Base-by-base conservation (phyloP, 768 basidiomycete species). In the Lentinula boryana region DNA sequence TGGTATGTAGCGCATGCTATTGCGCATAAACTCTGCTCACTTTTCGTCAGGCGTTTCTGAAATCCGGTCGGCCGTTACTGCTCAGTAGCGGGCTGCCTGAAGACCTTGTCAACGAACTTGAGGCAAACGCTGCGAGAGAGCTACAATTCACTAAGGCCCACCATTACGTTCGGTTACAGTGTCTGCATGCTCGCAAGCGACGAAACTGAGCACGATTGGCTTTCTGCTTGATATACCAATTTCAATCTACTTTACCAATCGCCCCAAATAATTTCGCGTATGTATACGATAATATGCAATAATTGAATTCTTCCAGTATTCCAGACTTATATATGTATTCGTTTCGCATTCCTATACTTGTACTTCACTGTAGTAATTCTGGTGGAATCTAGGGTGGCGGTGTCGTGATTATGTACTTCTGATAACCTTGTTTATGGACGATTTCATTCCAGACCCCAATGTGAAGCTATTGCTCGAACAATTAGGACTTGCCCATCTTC, bases 51-150 rank as follows among this genome's bases (percentile, higher is more conserved):
- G 76, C 80, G 13, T 90, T 92, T 67, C 66, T 92, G 43, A 78
- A 77, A 63, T 84, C 85, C 0, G 85, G 82, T 16, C 77, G 87
- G n/a, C 86, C 88, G 21, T 74, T 91, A 44, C 78, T 92, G 2
- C 78, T 91, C 5, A 81, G 84, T 12, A 80, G 75, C 65, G 90
- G 88, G 4, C 66, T 90, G 32, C 70, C 84, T 2, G 78, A 80
- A 67, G 70, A 74, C 7, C 67, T 84, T 15, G 77, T 90, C 21
- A 74, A 84, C 60, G 73, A 80, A 35, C 70, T 91, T 16, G 79
- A 89, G 69, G 58, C 60, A 5, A 79, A 82, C 23, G 80, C 84
- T 12, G 69, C 68, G n/a, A 48, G 67, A 36, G 90, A 91, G 65
- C 67, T 89, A 43, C 69, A 72, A 13, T 78, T 80, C 15, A 78